Base-by-base conservation (phyloP, 2,329 filamentous ascomycete species). In the Aspergillus terreus region DNA sequence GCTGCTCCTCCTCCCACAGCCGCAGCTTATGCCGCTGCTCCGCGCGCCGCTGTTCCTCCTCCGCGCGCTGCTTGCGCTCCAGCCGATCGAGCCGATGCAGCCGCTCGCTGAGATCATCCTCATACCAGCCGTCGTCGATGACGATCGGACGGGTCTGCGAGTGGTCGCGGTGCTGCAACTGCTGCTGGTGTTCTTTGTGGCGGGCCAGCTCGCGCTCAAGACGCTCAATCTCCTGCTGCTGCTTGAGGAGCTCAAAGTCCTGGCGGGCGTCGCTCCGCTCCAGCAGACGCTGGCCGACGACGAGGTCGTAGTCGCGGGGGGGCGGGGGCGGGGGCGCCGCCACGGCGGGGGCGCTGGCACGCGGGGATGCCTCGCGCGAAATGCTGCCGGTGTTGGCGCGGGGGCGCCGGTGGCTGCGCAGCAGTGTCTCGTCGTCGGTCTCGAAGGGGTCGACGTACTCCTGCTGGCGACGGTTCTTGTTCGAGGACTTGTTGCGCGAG, bases 101-200 rank as follows among this genome's bases (percentile, higher is more conserved):
- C 45, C 71, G 70, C 42, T 71, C 68, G 48, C 63, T 65, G 43
- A 69, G 65, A 54, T 71, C 71, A 15, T 71, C 64, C 69, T 76
- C 58, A 65, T 74, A 58, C 65, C 69, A 58, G 53, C 76, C 71
- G 11, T 79, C 75, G 49, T 75, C 70, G 46, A 75, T 59, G 35
- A 59, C 66, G 19, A 66, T 55, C 41, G 65, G 51, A 21, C 66
- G 65, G 30, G 58, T 50, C 58, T 68, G n/a, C 17, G 15, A 19
- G 19, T 42, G 40, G 11, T 42, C 15, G 15, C 19, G 40, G 40
- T 42, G 40, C 40, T 42, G 40, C 17, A 17, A 17, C n/a, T 42
- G 62, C 23, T 65, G 60, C 4, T 56, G 51, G 48, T 58, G 52
- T 45, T 63, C 55, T 7, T 59, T 63, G 46, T 61, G 53, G 27